Evolutionary conservation across 306 rosid species (phyloP), one percentile per base, ranked within the genome.

Genomic region (Nissolia schottii): DNA sequence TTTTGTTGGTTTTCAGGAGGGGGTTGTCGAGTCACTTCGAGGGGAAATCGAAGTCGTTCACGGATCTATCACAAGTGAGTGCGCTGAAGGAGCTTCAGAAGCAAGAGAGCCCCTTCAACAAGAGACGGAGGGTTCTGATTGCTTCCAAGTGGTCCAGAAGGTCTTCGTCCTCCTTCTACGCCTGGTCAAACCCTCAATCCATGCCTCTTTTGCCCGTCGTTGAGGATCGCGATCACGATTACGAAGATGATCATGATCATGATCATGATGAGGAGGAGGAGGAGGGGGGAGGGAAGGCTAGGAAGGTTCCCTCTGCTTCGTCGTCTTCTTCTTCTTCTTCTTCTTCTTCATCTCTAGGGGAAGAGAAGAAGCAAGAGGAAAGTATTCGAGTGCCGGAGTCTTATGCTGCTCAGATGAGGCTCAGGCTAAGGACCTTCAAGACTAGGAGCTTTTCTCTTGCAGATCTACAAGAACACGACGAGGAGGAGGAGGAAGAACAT

Each of bases 21-120:
- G 98, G 98, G 66, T 86, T 94, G 53, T 94, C 98, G 2, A 80
- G 78, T 57, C 86, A 91, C 59, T 94, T 89, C 43, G 73, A 82
- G 2, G 98, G 98, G n/a, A 94, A 91, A 89, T 94, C 97, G 1
- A 91, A 87, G 68, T 94, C 98, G 8, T 94, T 91, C 40, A 77
- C 85, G 34, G 89, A 87, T 79, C 77, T 94, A 50, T 81, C 91
- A 2, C 87, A 86, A 53, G 93, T 89, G 20, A 72, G 37, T 23
- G 24, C 22, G 7, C 71, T 85, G 12, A 89, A 79, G 55, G 97
- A 89, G 49, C 40, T 94, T 67, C 77, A 82, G 70, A 94, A 94
- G 54, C 76, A 71, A 28, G 99, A 94, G 81, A 87, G 79, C 50
- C 90, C 97, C 1, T 87, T 94, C 48, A 94, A 94, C 81, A 94